Evolutionary conservation across 345 rosid genomes (phyloP), one percentile per base, ranked within the genome.

Genomic region (Passiflora organensis): DNA sequence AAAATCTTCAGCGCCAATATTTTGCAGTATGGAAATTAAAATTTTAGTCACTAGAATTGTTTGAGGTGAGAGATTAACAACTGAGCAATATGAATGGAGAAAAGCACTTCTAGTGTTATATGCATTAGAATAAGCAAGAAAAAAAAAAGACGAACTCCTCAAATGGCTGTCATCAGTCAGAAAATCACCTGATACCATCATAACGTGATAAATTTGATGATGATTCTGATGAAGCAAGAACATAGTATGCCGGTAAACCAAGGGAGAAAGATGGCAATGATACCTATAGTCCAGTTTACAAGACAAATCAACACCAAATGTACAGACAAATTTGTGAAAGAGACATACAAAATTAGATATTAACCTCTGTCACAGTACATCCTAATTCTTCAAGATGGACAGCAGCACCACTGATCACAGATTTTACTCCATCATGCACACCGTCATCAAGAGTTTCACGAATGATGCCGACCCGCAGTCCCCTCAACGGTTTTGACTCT

Each of bases 201-300:
- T 91, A 91, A 59, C 96, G 91, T 36, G 96, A 80, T 56, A 91
- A 74, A 69, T 83, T 87, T 8, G 95, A 91, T 51, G 97, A 91
- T 56, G 97, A 83, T 64, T 87, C 91, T 0, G 95, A 85, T 51
- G 95, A 83, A 37, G 97, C 96, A 56, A 91, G 83, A 55, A 91
- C 77, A 42, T 85, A 87, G 71, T 87, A 91, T 16, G 97, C 96
- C 49, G 97, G 97, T 53, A 85, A 73, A 38, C 95, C 95, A 60
- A 82, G 90, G 56, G 97, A 79, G 73, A 87, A 91, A 0, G 95
- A 80, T 59, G 95, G 95, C 62, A 91, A 64, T 24, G 97, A 85
- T 13, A 83, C 95, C 97, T 91, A 67, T 45, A 32, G 47, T 22
- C 18, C 43, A 59, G 42, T 32, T 44, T 10, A 25, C 19, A 11